A percentile compares a stretch with the other conserved stretches of the same genome.
Evolutionary conservation across 1,284 basidiomycete genomes (phyloP).

Genomic region (Grifola frondosa): DNA sequence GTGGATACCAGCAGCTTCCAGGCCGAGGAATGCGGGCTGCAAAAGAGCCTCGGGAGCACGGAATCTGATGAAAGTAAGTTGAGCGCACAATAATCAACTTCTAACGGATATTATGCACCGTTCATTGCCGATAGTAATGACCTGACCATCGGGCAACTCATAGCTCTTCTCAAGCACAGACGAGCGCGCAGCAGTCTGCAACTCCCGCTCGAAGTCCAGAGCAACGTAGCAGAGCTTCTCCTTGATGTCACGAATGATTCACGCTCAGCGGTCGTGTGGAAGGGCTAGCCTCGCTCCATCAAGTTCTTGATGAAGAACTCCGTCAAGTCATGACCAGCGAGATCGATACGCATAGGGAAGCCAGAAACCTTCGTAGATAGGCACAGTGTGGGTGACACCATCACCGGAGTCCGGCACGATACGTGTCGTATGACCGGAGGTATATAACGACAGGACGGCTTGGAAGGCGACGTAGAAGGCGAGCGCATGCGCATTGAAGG

Average conservation of each 20-base stretch:
- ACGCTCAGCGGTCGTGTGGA: slow-evolving; percentile 90
- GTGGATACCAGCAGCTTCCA: slow-evolving; percentile 91
- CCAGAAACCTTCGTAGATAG: slow-evolving; percentile 94
- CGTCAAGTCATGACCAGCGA: slow-evolving; percentile 93
- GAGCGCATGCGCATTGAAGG: slow-evolving; percentile 88
- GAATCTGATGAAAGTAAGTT: slow-evolving; percentile 69
- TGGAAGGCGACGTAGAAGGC: slow-evolving; percentile 95
- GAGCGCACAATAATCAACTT: too few relatives aligned
- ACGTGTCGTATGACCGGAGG: slow-evolving; percentile 88
- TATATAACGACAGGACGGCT: slow-evolving; percentile 88
- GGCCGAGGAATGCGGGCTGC: slow-evolving; percentile 89
- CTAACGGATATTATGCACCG: slow-evolving; percentile 56
- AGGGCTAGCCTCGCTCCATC: slow-evolving; percentile 90
- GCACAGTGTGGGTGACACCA: slow-evolving; percentile 90
- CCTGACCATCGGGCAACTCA: slow-evolving; percentile 93
- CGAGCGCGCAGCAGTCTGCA: slow-evolving; percentile 88
- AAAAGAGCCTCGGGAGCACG: slow-evolving; percentile 94
- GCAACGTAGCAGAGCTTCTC: slow-evolving; percentile 98
- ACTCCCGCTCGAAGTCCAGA: slow-evolving; percentile 93
- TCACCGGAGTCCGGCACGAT: slow-evolving; percentile 92
- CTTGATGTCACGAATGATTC: slow-evolving; percentile 97
- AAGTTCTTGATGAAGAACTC: slow-evolving; percentile 90
- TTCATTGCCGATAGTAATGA: slow-evolving; percentile 95
- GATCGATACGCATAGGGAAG: slow-evolving; percentile 93
- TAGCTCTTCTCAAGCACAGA: slow-evolving; percentile 92